A percentile compares a stretch with the other conserved stretches of the same genome.
phyloP scores from a whole-genome alignment of 2,329 filamentous ascomycete species.

The Exophiala mesophila region DNA sequence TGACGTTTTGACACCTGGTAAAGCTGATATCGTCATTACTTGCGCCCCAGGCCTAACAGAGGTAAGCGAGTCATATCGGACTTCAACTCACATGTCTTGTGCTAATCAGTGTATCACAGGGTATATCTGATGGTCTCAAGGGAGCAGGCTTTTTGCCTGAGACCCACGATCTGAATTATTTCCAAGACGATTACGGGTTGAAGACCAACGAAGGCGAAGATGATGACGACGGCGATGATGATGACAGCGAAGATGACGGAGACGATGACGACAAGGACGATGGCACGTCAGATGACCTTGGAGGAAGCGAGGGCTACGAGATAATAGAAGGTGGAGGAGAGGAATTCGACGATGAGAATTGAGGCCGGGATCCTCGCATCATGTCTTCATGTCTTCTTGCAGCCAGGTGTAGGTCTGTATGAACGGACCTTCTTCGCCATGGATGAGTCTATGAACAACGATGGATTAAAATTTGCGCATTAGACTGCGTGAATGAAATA shows the following conservation, averaged over 20 bases:
- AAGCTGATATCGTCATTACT: constrained; percentile 80
- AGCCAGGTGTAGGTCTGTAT: too few species aligned
- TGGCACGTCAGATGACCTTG: constrained; percentile 48
- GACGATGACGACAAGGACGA: constrained; percentile 42
- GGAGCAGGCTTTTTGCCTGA: constrained; percentile 73
- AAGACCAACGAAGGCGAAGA: constrained; percentile 58
- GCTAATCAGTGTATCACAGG: constrained; percentile 45
- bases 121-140: constrained; percentile 68
- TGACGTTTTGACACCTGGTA: constrained; percentile 73
- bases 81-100: too few species aligned
- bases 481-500: too few species aligned
- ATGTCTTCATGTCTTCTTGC: too few species aligned
- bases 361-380: too few species aligned
- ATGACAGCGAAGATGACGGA: constrained; percentile 49
- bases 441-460: too few species aligned
- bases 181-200: constrained; percentile 86
- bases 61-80: too few species aligned
- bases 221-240: constrained; percentile 55
- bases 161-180: constrained; percentile 68
- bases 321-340: constrained; percentile 16
- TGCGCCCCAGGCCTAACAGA: constrained; percentile 82
- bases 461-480: too few species aligned
- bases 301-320: constrained; percentile 39
- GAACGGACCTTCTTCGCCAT: too few species aligned
- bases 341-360: constrained; percentile 1